Base-by-base conservation (phyloP, 2,329 filamentous ascomycete genomes). In the Eutypa lata region DNA sequence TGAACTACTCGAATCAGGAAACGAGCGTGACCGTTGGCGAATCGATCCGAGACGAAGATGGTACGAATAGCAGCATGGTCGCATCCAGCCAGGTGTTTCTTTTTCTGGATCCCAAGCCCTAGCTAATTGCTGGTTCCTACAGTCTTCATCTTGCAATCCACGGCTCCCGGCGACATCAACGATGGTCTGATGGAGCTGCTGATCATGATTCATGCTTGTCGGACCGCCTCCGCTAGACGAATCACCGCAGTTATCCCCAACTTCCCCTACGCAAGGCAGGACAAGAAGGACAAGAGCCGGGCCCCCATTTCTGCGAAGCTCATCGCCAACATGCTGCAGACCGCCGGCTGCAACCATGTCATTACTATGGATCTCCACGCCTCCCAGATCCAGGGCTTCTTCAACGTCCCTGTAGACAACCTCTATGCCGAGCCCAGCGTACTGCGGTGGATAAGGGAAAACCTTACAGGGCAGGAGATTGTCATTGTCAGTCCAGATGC, bases 291-390 rank as follows among this genome's bases (percentile, higher is more conserved):
- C 76, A 81, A 81, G 78, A 94, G 89, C 51, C 86, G 93, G 60
- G 93, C 94, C n/a, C 93, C 94, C 40, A 99, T 97, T 71, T 95
- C 90, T 42, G 93, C 93, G 21, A 95, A 94, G 72, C 80, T 97
- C 51, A 95, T 97, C 75, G 93, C 93, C 53, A 97, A 97, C 74
- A 97, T 97, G 92, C 81, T 97, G 52, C 91, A 96, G 71, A 95
- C 91, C 2, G 92, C 92, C 43, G 93, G 93, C 52, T 96, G 91
- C 73, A 91, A 91, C 70, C 89, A 92, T 69, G 85, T 96, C 64
- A 96, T 97, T 62, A 97, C 92, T 18, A 96, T 97, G 90, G 92
- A 97, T 67, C 81, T 97, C 53, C 92, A 97, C 68, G 92, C 91
- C 53, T 91, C 87, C 54, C 92, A 97, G 77, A 95, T 95, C 57